These are phyloP conservation scores for Pichia ethanolica DNA, from an alignment of 805 yeast species.

Conservation along the genomic window DNA sequence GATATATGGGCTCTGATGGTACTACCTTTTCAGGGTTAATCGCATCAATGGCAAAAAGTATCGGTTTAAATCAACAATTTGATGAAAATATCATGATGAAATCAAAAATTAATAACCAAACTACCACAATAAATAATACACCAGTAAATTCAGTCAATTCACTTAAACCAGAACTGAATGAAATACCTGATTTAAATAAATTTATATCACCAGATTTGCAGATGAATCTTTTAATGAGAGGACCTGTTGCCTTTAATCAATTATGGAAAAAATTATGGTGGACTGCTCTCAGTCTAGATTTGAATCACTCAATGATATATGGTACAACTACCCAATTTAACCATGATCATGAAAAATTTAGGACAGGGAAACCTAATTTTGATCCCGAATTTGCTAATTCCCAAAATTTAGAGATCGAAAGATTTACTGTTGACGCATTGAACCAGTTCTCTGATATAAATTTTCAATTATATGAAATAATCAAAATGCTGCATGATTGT, in stretches of 20 bases:
- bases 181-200: not conserved
- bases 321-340: conserved; percentile 18
- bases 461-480: conserved; percentile 14
- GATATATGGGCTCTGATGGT: conserved; percentile 36
- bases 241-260: conserved; percentile 13
- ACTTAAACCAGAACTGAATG: not conserved
- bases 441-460: conserved; percentile 14
- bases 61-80: conserved; percentile 39
- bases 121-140: not conserved
- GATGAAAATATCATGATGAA: not conserved
- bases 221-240: conserved; percentile 6
- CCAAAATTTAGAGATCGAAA: conserved; percentile 15
- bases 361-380: conserved; percentile 12
- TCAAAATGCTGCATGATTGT: conserved; percentile 18
- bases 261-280: conserved; percentile 28
- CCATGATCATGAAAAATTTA: conserved; percentile 14
- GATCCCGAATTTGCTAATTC: conserved; percentile 13
- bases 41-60: conserved; percentile 33
- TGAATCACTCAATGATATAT: conserved; percentile 14
- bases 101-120: not conserved
- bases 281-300: conserved; percentile 17
- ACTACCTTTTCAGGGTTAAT: conserved; percentile 32
- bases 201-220: not conserved
- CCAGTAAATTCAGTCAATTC: not conserved
- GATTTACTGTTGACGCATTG: conserved; percentile 15